Conservation (phyloP, 129 eudicot species). For the Scalesia atractyloides region DNA sequence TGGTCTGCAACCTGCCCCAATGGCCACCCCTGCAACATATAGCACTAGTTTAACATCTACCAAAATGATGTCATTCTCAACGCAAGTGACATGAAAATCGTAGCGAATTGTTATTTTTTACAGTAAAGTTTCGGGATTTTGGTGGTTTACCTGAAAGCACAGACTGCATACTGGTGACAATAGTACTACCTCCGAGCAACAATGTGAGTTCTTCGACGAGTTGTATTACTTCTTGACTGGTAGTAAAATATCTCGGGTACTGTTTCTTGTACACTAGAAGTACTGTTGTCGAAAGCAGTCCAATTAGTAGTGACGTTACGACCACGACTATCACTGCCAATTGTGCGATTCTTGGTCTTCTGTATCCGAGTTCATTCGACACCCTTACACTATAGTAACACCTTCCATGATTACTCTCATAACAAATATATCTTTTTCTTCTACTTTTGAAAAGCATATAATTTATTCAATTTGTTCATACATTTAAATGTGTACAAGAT, state of each 20-base stretch:
- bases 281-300: conserved; percentile 24
- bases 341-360: conserved; percentile 35
- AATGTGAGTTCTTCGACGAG: conserved; percentile 45
- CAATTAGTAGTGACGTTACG: conserved; percentile 35
- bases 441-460: background rate
- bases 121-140: background rate
- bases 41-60: background rate
- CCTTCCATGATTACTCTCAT: background rate
- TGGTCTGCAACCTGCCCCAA: conserved; percentile 81
- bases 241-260: conserved; percentile 37
- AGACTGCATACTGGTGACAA: conserved; percentile 20
- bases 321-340: conserved; percentile 37
- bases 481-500: too few species aligned
- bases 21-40: conserved; percentile 58
- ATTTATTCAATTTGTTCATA: too few species aligned
- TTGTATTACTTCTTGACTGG: conserved; percentile 32
- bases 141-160: conserved; percentile 32
- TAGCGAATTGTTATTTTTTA: background rate
- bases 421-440: background rate
- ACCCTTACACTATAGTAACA: conserved; percentile 52
- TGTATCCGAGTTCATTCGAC: conserved; percentile 48
- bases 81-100: background rate
- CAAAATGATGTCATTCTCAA: background rate
- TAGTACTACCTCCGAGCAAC: conserved; percentile 34
- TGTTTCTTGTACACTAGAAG: conserved; percentile 25